Conservation (phyloP, 2,329 filamentous ascomycete species). For the Plectosphaerella plurivora region DNA sequence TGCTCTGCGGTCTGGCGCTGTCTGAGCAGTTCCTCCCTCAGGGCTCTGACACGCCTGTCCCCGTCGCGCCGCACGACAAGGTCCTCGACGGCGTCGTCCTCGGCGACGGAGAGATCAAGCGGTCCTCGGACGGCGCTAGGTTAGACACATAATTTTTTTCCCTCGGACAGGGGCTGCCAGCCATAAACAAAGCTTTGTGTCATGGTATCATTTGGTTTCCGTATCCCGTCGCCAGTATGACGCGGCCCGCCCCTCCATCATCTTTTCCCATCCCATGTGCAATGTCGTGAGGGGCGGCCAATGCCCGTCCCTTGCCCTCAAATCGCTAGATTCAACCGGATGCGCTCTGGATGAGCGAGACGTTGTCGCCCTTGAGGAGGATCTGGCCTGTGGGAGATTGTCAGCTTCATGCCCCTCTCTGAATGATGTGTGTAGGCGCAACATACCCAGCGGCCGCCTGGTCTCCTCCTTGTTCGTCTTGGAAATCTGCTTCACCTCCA, state of each 20-base stretch:
- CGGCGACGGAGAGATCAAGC: conserved; percentile 60
- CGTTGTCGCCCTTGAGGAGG: conserved; percentile 82
- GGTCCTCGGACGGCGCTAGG: conserved; percentile 16
- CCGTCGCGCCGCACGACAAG: conserved; percentile 73
- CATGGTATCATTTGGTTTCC: conserved; percentile 20
- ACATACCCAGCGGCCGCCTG: conserved; percentile 70
- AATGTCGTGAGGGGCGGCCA: not conserved
- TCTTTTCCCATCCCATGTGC: not conserved
- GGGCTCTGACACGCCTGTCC: conserved; percentile 59
- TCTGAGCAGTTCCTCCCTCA: conserved; percentile 73
- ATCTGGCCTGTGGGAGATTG: conserved; percentile 64
- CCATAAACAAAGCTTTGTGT: not conserved
- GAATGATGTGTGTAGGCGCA: not conserved
- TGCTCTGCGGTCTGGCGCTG: conserved; percentile 73
- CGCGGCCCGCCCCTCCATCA: not conserved
- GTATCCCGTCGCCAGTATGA: not conserved
- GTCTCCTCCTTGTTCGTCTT: conserved; percentile 74
- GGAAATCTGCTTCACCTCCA: conserved; percentile 82
- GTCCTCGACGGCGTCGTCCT: conserved; percentile 73
- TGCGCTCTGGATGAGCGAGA: conserved; percentile 71
- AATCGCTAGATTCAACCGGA: conserved; percentile 28
- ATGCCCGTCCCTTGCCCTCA: no score
- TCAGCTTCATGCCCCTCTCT: conserved; percentile 6
- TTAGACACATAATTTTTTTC: conserved; percentile 41
- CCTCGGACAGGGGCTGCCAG: conserved; percentile 22